Evolutionary conservation across 306 rosid genomes (phyloP), one percentile per base, ranked within the genome.

Genomic region (Vigna mungo): DNA sequence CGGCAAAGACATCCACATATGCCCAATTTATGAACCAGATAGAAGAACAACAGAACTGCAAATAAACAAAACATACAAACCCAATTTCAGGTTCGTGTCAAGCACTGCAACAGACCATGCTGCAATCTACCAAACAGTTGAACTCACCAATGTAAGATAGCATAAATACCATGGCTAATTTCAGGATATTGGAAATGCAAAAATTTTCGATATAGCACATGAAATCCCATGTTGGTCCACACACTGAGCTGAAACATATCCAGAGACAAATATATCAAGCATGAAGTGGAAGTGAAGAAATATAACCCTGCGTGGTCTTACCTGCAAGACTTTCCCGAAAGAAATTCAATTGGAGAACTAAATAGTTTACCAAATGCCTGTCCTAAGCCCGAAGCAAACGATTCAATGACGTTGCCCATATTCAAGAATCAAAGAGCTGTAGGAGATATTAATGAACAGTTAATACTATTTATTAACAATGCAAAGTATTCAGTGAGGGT

Each of bases 151-250:
- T 58, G 82, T 89, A 92, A 41, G 80, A 62, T 5, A 92, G 79
- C 79, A 87, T 44, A 81, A 89, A 76, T 25, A 86, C 87, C 87
- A 84, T 37, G 63, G 79, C 90, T 77, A 87, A 76, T 82, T 68
- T 87, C 67, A 89, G 79, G 76, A 89, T 72, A 79, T 91, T 85
- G 83, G 90, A 77, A 63, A 91, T 17, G 37, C 94, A 91, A 48
- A 91, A 89, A n/a, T 89, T 74, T 64, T 91, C 90, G 7, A 89
- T 80, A 79, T 86, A 87, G 68, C 92, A 89, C 5, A 81, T 48
- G 82, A 91, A 77, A 84, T 89, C 97, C 97, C 97, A 89, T 76
- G 92, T 85, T 66, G 92, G 83, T 76, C 88, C 88, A 46, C 97
- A 91, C 2, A 56, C 82, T 63, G 97, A 85, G 55, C 92, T 91